Base-by-base conservation (phyloP, 1,139 yeast genomes). In the Geotrichum aggregatum region DNA sequence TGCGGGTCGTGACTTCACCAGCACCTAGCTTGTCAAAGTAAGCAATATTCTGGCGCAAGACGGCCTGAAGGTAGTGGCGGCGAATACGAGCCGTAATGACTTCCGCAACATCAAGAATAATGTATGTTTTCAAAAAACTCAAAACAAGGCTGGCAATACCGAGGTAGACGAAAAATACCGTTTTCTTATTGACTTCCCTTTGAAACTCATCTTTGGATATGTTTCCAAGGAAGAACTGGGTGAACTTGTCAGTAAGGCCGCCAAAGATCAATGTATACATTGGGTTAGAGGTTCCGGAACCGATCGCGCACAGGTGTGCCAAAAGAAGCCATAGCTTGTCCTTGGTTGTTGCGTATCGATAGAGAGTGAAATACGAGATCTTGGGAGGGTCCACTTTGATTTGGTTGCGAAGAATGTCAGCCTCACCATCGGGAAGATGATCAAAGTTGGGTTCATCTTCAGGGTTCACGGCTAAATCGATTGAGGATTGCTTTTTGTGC, bases 1-100 rank as follows among this genome's bases (percentile, higher is more conserved):
- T 73, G 14, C 76, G 68, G 21, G 76, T 70, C 8, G 75, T 69
- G 36, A 73, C 69, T 54, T 71, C 74, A 28, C 77, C 77, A 14
- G 76, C 70, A 24, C 77, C 77, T 16, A 74, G 62, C 46, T 66
- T 65, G 59, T 73, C 77, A 56, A 73, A 74, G 56, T 70, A 74
- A 11, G 72, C 77, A 49, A 74, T 66, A 49, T 73, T 74, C 56
- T 73, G 77, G 39, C 73, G 63, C 49, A 73, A 57, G n/a, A 73
- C 62, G 2, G 76, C 70, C 51, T 60, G 56, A 28, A 73, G 62
- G 54, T 73, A 73, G 47, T 63, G 62, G 47, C 68, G 66, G 44
- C 77, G 69, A 58, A 72, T 71, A 18, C 76, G 63, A 10, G 72
- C 70, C 1, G 77, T 65, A 38, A 72, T 56, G 14, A 70, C 66